Percentiles rank a stretch among this genome's conserved stretches.
These are phyloP conservation scores for Domatiomyces globalis DNA, from an alignment of 2,329 filamentous ascomycete species.

Conservation along the genomic window DNA sequence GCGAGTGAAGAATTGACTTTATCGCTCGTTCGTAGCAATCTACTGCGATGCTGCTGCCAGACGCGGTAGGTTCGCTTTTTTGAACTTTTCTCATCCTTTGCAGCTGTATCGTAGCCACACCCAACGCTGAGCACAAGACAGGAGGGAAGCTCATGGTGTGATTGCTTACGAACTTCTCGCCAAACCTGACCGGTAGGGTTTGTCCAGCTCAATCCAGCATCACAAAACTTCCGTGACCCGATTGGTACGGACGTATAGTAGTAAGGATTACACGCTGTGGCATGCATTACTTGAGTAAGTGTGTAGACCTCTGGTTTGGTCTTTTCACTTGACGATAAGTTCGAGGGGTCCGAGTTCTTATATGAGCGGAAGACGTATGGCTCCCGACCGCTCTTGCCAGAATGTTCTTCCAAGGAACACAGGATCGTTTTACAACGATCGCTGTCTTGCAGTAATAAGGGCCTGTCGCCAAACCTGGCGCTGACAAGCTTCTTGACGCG, in stretches of 20 bases:
- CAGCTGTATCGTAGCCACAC: neutral
- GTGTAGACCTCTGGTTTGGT: neutral
- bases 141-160: neutral
- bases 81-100: neutral
- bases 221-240: conserved; percentile 1
- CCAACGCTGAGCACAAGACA: conserved; percentile 1
- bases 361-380: neutral
- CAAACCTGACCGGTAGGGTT: conserved; percentile 1
- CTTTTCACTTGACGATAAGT: neutral
- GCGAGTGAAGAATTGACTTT: neutral
- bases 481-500: neutral
- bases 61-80: neutral
- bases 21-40: neutral
- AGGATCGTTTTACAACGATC: neutral
- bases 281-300: neutral
- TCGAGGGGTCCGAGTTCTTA: no score
- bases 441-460: neutral
- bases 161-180: neutral
- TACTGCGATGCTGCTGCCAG: neutral
- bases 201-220: neutral
- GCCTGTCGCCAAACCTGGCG: neutral
- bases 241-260: neutral
- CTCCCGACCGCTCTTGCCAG: neutral
- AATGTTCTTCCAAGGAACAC: neutral
- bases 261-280: conserved; percentile 1